Percentiles rank a stretch among this genome's conserved stretches.
Evolutionary conservation across 805 yeast species (phyloP).

Genomic region (Blastobotrys parvus): DNA sequence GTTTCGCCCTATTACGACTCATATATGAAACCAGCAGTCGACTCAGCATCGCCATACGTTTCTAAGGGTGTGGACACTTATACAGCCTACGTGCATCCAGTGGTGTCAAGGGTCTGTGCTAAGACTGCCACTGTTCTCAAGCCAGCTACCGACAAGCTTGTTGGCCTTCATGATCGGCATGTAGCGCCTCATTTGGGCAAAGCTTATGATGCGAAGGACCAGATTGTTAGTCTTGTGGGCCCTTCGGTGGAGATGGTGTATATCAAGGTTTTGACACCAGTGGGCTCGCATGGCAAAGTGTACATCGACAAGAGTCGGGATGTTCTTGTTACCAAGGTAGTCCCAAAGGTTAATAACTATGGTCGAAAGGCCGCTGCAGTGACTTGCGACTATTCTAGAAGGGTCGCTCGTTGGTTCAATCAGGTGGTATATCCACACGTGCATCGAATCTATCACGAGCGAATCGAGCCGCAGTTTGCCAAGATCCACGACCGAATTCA

Average conservation of each 20-base stretch:
- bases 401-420: constrained; percentile 9
- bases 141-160: constrained; percentile 6
- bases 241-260: background rate
- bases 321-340: constrained; percentile 3
- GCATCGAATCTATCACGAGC: constrained; percentile 13
- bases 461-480: constrained; percentile 20
- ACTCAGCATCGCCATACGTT: constrained; percentile 9
- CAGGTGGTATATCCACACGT: constrained; percentile 12
- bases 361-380: background rate
- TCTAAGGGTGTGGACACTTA: constrained; percentile 5
- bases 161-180: constrained; percentile 4
- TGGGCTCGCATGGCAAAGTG: constrained; percentile 6
- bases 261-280: constrained; percentile 7
- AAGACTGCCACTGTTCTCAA: constrained; percentile 5
- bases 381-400: background rate
- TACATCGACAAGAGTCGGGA: constrained; percentile 5
- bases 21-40: constrained; percentile 10
- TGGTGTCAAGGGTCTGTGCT: background rate
- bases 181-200: constrained; percentile 13
- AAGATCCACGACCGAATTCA: constrained; percentile 19
- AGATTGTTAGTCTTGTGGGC: constrained; percentile 9
- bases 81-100: constrained; percentile 9
- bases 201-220: constrained; percentile 5
- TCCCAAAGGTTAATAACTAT: constrained; percentile 9
- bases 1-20: constrained; percentile 13